Evolutionary conservation across 225 moss, liverwort and hornwort genomes (phyloP), one percentile per base, ranked within the genome.

Genomic region (Thuidium tamariscinum): DNA sequence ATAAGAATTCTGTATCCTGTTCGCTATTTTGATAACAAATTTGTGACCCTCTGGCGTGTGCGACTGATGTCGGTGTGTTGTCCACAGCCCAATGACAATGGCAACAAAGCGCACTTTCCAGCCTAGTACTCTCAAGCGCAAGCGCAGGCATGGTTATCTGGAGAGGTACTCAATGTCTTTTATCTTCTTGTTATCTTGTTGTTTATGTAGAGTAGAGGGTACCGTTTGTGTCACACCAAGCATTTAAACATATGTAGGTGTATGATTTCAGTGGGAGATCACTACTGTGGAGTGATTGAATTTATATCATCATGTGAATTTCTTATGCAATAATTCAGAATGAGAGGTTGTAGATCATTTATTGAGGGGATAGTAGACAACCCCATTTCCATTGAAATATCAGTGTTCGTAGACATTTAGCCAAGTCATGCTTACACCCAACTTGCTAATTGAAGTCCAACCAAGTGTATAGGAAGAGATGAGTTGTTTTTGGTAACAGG

Each of bases 81-180:
- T 74, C 72, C 69, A 86, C 90, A 97, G 97, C 89, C 95, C 97
- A 75, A 89, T 97, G 91, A 85, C 89, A 42, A 93, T 92, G 90
- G 94, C 95, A 77, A 97, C 97, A 16, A 97, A 96, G 92, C 94
- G 97, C 67, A 97, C 97, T 41, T 97, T 95, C 84, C 96, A 97
- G 86, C 97, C 97, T 78, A 97, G 97, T 89, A 96, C 93, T 79
- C 56, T 97, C 85, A 97, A 96, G 90, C 95, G 96, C 87, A 97
- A 97, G 89, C 90, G 97, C 78, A 95, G 92, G 49, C 97, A 97
- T 87, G 97, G 97, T 65, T 97, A 92, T 78, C 85, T 96, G 26
- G 93, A 90, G 80, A 95, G 97, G 97, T 96, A 74, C 76, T 41
- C 7, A 29, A 69, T 82, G 27, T 18, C 44, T 72, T 63, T 44